These are phyloP conservation scores for Phialophora verrucosa DNA, from an alignment of 2,329 filamentous ascomycete genomes.

Conservation along the genomic window DNA sequence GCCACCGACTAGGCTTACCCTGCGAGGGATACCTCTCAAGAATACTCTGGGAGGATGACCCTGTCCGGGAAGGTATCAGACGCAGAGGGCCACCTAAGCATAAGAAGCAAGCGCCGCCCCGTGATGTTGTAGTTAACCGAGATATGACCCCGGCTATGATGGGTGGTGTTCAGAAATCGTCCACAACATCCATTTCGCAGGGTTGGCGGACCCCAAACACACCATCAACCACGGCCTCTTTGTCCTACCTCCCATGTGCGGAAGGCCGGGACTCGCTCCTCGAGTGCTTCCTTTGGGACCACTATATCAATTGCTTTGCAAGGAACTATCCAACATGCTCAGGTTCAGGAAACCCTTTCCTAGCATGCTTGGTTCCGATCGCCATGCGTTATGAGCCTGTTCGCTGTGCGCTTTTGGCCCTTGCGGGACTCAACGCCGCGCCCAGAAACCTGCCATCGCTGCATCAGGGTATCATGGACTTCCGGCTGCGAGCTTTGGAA, in stretches of 20 bases:
- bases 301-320: constrained; percentile 19
- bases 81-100: background rate
- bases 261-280: background rate
- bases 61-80: constrained; percentile 2
- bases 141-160: background rate
- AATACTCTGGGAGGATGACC: constrained; percentile 15
- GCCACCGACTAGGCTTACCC: background rate
- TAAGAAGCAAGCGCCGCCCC: background rate
- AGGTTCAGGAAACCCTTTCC: constrained; percentile 8
- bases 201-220: background rate
- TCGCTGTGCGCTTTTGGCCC: constrained; percentile 7
- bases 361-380: constrained; percentile 12
- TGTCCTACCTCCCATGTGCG: background rate
- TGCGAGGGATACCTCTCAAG: constrained; percentile 11
- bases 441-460: constrained; percentile 8
- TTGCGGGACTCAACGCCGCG: constrained; percentile 9
- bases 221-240: background rate
- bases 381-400: constrained; percentile 7
- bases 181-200: background rate
- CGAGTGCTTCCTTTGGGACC: constrained; percentile 9
- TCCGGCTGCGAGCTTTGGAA: constrained; percentile 8
- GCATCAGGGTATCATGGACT: background rate
- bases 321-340: constrained; percentile 15
- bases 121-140: background rate
- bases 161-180: background rate